phyloP scores from a whole-genome alignment of 2,329 filamentous ascomycete genomes.

The Phialophora macrospora region DNA sequence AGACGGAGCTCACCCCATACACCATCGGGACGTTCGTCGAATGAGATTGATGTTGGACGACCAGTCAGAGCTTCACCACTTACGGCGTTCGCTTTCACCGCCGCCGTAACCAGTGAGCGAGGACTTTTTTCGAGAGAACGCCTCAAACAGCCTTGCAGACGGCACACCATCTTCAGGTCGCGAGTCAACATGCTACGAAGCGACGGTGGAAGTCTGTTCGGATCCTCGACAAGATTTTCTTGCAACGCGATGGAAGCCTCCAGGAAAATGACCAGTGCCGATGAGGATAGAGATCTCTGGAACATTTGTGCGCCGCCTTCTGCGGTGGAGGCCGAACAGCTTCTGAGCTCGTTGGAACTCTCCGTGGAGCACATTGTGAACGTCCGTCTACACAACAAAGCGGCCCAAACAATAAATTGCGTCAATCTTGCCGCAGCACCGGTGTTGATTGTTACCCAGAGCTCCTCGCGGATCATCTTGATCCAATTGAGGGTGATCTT shows the following conservation, averaged over 20 bases:
- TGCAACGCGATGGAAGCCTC: constrained; percentile 53
- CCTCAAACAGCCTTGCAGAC: constrained; percentile 46
- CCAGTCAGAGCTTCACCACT: background rate
- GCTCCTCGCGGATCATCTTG: constrained; percentile 18
- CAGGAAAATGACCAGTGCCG: constrained; percentile 44
- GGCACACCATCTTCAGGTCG: constrained; percentile 54
- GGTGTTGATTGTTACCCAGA: constrained; percentile 41
- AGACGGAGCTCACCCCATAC: constrained; percentile 15
- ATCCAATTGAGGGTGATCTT: constrained; percentile 16
- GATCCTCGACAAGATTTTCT: constrained; percentile 52
- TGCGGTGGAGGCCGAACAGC: background rate
- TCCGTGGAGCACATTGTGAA: constrained; percentile 10
- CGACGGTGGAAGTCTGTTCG: constrained; percentile 43
- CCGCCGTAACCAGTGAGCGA: constrained; percentile 7
- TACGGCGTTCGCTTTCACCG: constrained; percentile 7
- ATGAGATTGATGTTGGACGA: constrained; percentile 1
- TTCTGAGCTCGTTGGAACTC: background rate
- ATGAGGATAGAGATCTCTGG: constrained; percentile 11
- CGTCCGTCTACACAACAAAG: constrained; percentile 34
- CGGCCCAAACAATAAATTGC: constrained; percentile 33
- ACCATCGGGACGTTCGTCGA: constrained; percentile 7
- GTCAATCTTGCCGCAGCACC: constrained; percentile 46
- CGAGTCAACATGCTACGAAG: constrained; percentile 52
- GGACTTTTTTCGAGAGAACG: constrained; percentile 44
- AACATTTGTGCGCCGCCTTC: background rate